Percentiles rank a stretch among this genome's conserved stretches.
Conservation (phyloP, 148 eudicot species). For the Rhododendron ferrugineum region DNA sequence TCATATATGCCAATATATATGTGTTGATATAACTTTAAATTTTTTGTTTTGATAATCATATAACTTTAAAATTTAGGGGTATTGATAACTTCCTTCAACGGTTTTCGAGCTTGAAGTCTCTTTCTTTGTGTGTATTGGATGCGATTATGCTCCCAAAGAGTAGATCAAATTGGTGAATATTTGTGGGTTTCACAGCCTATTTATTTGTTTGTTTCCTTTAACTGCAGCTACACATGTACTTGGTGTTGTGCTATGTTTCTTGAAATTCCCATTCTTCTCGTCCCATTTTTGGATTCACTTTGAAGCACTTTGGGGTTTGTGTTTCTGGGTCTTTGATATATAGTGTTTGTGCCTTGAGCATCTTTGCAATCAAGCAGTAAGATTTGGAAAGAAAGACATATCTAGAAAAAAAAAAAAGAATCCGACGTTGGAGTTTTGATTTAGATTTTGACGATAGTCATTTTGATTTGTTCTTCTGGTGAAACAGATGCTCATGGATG, state of each 20-base stretch:
- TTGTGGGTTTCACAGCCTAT: background rate
- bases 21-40: background rate
- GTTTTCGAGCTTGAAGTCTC: constrained; percentile 11
- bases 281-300: background rate
- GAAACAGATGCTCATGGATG: constrained; percentile 37
- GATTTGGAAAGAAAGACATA: background rate
- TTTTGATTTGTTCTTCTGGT: constrained; percentile 5
- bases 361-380: background rate
- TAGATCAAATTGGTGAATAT: background rate
- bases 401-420: background rate
- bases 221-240: background rate
- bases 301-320: constrained; percentile 2
- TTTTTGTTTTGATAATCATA: too few relatives aligned
- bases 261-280: background rate
- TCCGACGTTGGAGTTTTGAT: background rate
- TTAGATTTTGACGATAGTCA: constrained; percentile 14
- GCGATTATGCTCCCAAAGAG: background rate
- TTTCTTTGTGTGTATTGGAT: background rate
- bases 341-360: background rate
- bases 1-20: background rate
- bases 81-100: background rate
- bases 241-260: background rate
- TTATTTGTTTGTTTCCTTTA: background rate
- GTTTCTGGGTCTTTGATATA: constrained; percentile 3
- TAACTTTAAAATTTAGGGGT: background rate